Conservation (phyloP, 2,329 filamentous ascomycete species). For the Ascochyta clinopodiicola region DNA sequence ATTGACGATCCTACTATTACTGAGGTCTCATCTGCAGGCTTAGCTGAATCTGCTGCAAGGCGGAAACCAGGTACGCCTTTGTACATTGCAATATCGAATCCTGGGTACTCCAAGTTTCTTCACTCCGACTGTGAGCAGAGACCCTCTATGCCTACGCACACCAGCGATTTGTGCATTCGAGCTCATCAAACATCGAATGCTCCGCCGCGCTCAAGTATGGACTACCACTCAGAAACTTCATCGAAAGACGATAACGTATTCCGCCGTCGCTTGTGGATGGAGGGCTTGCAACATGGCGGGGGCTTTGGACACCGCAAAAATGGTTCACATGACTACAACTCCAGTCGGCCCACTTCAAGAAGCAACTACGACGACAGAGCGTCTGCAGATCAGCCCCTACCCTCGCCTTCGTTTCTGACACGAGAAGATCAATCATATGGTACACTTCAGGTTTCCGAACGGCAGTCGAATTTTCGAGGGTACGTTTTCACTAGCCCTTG, state of each 20-base stretch:
- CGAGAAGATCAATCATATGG: slow-evolving; percentile 37
- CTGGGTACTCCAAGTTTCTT: slow-evolving; percentile 66
- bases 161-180: slow-evolving; percentile 24
- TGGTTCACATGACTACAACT: slow-evolving; percentile 38
- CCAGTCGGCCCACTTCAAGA: slow-evolving; percentile 31
- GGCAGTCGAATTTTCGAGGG: slow-evolving; percentile 60
- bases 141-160: slow-evolving; percentile 20
- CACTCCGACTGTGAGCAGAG: slow-evolving; percentile 29
- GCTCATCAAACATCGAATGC: slow-evolving; percentile 11
- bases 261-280: slow-evolving; percentile 56
- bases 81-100: slow-evolving; percentile 64
- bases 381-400: slow-evolving; percentile 23
- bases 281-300: slow-evolving; percentile 51
- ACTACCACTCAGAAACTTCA: not conserved
- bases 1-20: slow-evolving; percentile 55
- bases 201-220: not conserved
- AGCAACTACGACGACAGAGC: slow-evolving; percentile 27
- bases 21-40: slow-evolving; percentile 53
- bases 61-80: slow-evolving; percentile 52
- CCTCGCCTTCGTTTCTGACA: slow-evolving; percentile 27
- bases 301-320: slow-evolving; percentile 50
- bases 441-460: slow-evolving; percentile 51
- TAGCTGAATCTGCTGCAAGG: slow-evolving; percentile 37
- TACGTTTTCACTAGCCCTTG: slow-evolving; percentile 87
- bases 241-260: slow-evolving; percentile 43